These are phyloP conservation scores for Adansonia madagascariensis DNA, from an alignment of 441 rosid species.

Conservation along the genomic window DNA sequence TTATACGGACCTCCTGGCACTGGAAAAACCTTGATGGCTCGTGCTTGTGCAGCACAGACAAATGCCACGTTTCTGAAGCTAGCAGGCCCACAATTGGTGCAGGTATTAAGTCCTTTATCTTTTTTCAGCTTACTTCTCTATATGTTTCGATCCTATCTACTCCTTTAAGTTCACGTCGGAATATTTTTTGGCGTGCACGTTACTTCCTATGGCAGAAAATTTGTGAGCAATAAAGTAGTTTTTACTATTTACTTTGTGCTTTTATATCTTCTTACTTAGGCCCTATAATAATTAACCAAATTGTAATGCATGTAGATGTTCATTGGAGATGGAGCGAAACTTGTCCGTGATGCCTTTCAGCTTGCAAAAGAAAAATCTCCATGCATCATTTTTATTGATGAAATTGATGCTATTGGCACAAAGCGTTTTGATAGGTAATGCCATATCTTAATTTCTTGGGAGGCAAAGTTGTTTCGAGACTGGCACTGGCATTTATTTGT, in stretches of 20 bases:
- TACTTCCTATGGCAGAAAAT: neutral
- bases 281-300: neutral
- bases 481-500: conserved; percentile 1
- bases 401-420: conserved; percentile 96
- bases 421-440: conserved; percentile 91
- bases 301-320: conserved; percentile 72
- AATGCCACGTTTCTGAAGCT: conserved; percentile 93
- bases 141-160: neutral
- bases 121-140: neutral
- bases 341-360: conserved; percentile 98
- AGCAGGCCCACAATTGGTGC: conserved; percentile 97
- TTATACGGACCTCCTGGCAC: conserved; percentile 98
- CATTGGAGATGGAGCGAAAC: conserved; percentile 98
- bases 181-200: neutral
- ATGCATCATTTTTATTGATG: conserved; percentile 96
- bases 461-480: neutral
- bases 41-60: conserved; percentile 99
- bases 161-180: neutral
- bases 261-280: neutral
- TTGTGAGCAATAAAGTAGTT: neutral
- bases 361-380: conserved; percentile 99
- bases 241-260: neutral
- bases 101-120: conserved; percentile 46
- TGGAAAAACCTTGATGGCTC: conserved; percentile 97
- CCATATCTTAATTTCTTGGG: neutral